Conservation (phyloP, 208 protist genomes). For the Trypanosoma platydactyli region DNA sequence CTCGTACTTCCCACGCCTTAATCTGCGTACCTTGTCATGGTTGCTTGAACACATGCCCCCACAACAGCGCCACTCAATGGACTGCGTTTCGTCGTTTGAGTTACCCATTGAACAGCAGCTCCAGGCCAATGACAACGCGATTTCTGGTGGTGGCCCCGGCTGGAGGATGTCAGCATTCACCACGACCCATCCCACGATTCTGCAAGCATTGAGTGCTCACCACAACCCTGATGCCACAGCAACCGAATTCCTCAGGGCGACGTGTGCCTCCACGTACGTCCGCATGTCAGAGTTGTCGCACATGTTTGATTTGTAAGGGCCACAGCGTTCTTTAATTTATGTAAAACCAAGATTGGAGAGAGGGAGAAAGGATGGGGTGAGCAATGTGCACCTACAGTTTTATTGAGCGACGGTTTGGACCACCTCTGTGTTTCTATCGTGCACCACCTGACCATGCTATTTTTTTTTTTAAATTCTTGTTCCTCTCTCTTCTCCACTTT, state of each 20-base stretch:
- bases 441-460: no score
- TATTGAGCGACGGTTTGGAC: no score
- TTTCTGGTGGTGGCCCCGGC: not conserved
- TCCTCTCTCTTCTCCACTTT: conserved; percentile 8
- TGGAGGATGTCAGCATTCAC: not conserved
- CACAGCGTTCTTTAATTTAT: not conserved
- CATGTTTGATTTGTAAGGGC: conserved; percentile 5
- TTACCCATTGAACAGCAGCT: conserved; percentile 2
- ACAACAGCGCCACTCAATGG: conserved; percentile 20
- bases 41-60: conserved; percentile 33
- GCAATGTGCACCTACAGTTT: no score
- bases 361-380: not conserved
- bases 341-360: not conserved
- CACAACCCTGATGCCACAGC: conserved; percentile 2
- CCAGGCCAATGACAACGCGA: no score
- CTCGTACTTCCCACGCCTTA: conserved; percentile 21
- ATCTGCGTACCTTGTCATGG: conserved; percentile 11
- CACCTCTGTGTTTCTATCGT: no score
- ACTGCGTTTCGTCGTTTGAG: conserved; percentile 18
- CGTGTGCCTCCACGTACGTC: conserved; percentile 2
- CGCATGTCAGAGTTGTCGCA: conserved; percentile 1
- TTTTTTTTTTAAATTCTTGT: not conserved
- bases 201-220: not conserved
- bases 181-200: not conserved
- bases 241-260: conserved; percentile 12